Evolutionary conservation across 306 rosid genomes (phyloP).

Genomic region (Psophocarpus tetragonolobus): DNA sequence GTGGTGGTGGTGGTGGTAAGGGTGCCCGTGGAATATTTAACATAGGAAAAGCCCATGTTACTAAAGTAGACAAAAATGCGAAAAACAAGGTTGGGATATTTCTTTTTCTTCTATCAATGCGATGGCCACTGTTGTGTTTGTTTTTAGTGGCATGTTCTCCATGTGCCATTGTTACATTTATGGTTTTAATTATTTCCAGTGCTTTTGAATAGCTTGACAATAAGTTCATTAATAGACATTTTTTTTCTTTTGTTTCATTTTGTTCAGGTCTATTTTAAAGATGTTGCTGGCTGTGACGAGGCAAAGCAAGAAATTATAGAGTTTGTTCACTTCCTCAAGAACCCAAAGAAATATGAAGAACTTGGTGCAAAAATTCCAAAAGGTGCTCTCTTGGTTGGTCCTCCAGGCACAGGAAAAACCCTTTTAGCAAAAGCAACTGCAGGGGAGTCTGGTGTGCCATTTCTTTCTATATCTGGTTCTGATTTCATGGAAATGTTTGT

Average conservation of each 20-base stretch:
- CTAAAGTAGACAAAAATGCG: constrained; percentile 84
- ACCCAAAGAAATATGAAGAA: constrained; percentile 90
- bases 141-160: constrained; percentile 13
- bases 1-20: constrained; percentile 62
- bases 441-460: constrained; percentile 96
- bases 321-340: constrained; percentile 94
- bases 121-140: not conserved
- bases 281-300: constrained; percentile 98
- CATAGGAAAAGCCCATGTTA: constrained; percentile 91
- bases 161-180: not conserved
- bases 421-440: constrained; percentile 98
- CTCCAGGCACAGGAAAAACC: constrained; percentile 99
- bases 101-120: not conserved
- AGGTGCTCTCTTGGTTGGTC: constrained; percentile 95
- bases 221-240: not conserved
- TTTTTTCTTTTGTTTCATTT: constrained; percentile 6
- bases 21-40: constrained; percentile 90
- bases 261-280: constrained; percentile 75
- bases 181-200: constrained; percentile 1
- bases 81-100: constrained; percentile 69
- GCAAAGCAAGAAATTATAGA: constrained; percentile 98
- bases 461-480: constrained; percentile 92
- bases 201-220: not conserved
- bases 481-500: constrained; percentile 98
- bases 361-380: constrained; percentile 96